Evolutionary conservation across 1,139 yeast genomes (phyloP).

Genomic region (Hyphopichia khmerensis): DNA sequence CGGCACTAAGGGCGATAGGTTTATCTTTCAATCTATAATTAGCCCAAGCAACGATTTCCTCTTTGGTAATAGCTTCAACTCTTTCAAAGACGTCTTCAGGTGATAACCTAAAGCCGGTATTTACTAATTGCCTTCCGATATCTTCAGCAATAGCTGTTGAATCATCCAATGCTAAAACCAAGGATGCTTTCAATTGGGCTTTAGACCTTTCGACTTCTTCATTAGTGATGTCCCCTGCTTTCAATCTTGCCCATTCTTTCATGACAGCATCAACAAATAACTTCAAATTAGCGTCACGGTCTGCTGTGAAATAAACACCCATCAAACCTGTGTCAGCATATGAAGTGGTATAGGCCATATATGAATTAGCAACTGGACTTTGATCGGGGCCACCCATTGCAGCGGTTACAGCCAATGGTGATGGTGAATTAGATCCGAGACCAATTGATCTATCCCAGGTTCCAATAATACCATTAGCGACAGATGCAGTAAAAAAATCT

Average conservation of each 20-base stretch:
- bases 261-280: slow-evolving; percentile 70
- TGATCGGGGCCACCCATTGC: slow-evolving; percentile 57
- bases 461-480: slow-evolving; percentile 95
- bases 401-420: slow-evolving; percentile 75
- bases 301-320: slow-evolving; percentile 93
- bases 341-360: slow-evolving; percentile 94
- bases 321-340: slow-evolving; percentile 97
- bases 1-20: slow-evolving; percentile 86
- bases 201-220: slow-evolving; percentile 93
- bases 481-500: slow-evolving; percentile 92
- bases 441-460: slow-evolving; percentile 97
- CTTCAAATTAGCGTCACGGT: slow-evolving; percentile 65
- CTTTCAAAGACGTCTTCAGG: slow-evolving; percentile 91
- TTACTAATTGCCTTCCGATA: slow-evolving; percentile 93
- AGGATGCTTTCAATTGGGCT: slow-evolving; percentile 90
- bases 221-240: slow-evolving; percentile 70
- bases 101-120: slow-evolving; percentile 85
- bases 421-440: slow-evolving; percentile 66
- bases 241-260: slow-evolving; percentile 86
- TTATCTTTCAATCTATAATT: slow-evolving; percentile 73
- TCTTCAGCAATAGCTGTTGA: slow-evolving; percentile 97
- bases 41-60: slow-evolving; percentile 88
- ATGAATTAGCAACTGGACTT: slow-evolving; percentile 79
- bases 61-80: slow-evolving; percentile 74
- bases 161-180: slow-evolving; percentile 86